phyloP scores from a whole-genome alignment of 768 basidiomycete species.

The Mycena olivaceomarginata region DNA sequence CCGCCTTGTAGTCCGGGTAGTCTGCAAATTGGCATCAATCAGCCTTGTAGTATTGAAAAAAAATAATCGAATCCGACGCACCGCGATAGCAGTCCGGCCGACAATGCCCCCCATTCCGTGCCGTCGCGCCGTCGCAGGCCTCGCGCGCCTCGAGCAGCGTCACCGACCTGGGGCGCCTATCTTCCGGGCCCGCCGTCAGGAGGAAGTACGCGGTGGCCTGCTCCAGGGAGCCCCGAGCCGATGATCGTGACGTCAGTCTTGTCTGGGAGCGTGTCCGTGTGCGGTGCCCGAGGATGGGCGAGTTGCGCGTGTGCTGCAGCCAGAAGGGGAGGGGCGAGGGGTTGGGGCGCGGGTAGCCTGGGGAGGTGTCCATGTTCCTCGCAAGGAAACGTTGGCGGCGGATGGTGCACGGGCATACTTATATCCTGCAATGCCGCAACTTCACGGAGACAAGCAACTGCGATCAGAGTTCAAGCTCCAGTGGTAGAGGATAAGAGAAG shows the following conservation, averaged over 20 bases:
- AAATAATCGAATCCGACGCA: no score
- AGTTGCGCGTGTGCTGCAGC: constrained; percentile 50
- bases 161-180: constrained; percentile 46
- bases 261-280: constrained; percentile 41
- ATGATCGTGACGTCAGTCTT: constrained; percentile 55
- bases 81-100: no score
- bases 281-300: constrained; percentile 43
- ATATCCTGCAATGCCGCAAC: no score
- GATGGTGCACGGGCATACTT: no score
- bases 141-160: constrained; percentile 68
- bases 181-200: constrained; percentile 37
- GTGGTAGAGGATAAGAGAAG: no score
- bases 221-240: constrained; percentile 59
- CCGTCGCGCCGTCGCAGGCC: constrained; percentile 51
- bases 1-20: constrained; percentile 45
- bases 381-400: no score
- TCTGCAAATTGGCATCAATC: constrained; percentile 17
- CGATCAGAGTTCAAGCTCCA: no score
- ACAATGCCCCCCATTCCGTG: constrained; percentile 54
- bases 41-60: no score
- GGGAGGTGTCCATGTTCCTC: constrained; percentile 13
- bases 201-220: constrained; percentile 54
- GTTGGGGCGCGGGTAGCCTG: constrained; percentile 44
- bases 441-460: no score
- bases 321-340: constrained; percentile 57